A percentile compares a stretch with the other conserved stretches of the same genome.
These are phyloP conservation scores for Aspergillus uvarum DNA, from an alignment of 2,329 filamentous ascomycete genomes.

Conservation along the genomic window DNA sequence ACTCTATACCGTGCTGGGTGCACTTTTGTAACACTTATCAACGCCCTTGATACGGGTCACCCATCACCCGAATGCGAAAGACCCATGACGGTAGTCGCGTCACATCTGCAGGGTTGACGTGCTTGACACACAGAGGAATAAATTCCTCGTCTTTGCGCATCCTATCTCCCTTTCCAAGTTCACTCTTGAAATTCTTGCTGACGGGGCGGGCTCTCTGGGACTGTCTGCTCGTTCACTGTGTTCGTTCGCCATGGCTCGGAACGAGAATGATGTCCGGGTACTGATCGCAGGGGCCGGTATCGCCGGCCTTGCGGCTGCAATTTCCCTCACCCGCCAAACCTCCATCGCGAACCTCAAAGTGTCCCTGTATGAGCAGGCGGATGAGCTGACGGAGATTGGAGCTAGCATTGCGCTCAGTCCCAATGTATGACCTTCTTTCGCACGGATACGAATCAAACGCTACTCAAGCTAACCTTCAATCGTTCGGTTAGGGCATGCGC, in stretches of 20 bases:
- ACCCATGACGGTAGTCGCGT: background rate
- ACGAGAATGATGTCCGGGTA: conserved; percentile 33
- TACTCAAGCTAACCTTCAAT: background rate
- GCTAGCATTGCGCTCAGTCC: conserved; percentile 36
- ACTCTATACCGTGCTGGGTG: no score
- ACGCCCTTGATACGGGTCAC: background rate
- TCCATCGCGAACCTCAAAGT: conserved; percentile 39
- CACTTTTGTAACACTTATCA: no score
- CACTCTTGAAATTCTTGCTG: no score
- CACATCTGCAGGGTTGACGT: conserved; percentile 19
- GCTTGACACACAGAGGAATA: conserved; percentile 9
- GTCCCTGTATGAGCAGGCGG: conserved; percentile 52
- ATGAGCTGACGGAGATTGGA: conserved; percentile 22
- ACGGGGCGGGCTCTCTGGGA: no score
- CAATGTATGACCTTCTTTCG: conserved; percentile 38
- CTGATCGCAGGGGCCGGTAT: conserved; percentile 55
- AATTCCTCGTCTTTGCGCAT: background rate
- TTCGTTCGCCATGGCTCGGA: background rate
- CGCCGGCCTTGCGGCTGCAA: conserved; percentile 49
- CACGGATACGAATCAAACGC: background rate
- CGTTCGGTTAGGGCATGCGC: conserved; percentile 40
- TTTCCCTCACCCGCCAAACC: conserved; percentile 36
- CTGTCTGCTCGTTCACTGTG: background rate
- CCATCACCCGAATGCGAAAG: background rate
- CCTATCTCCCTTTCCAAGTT: no score